Percentiles rank a stretch among this genome's conserved stretches.
phyloP scores from a whole-genome alignment of 73 alveolate species.

The Stentor roeselii region DNA sequence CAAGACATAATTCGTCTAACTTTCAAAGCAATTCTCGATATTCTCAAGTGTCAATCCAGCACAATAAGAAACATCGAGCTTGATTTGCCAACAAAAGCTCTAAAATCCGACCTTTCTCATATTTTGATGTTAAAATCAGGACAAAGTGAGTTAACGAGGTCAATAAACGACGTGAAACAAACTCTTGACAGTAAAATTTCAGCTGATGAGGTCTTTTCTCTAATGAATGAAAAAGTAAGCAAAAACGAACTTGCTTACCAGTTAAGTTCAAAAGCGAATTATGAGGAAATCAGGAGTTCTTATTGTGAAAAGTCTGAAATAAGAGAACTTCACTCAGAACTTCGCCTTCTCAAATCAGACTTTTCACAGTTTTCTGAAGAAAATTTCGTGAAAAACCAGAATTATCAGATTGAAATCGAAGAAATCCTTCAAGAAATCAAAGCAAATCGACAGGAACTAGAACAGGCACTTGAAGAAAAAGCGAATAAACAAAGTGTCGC shows the following conservation, averaged over 20 bases:
- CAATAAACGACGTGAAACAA: constrained; percentile 57
- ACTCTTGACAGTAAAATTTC: constrained; percentile 44
- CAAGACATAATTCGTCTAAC: constrained; percentile 57
- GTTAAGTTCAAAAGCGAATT: constrained; percentile 36
- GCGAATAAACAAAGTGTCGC: constrained; percentile 91
- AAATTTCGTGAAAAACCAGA: not conserved
- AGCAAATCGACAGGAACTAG: constrained; percentile 52
- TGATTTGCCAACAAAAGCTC: constrained; percentile 56
- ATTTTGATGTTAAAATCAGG: constrained; percentile 45
- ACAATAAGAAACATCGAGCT: constrained; percentile 46
- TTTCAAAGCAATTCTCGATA: constrained; percentile 44
- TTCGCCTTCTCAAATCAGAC: constrained; percentile 42
- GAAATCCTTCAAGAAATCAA: not conserved
- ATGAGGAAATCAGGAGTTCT: constrained; percentile 59
- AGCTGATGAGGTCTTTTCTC: constrained; percentile 38
- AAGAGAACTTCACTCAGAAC: constrained; percentile 44
- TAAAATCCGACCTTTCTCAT: constrained; percentile 38
- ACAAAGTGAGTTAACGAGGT: constrained; percentile 25
- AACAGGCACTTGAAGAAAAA: constrained; percentile 73
- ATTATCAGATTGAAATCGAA: no score
- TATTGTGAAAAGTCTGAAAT: constrained; percentile 68
- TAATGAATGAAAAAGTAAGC: constrained; percentile 47
- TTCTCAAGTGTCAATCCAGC: constrained; percentile 44
- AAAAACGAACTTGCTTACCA: constrained; percentile 38
- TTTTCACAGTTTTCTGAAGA: not conserved